Evolutionary conservation across 1,284 basidiomycete species (phyloP).

Genomic region (Apiotrichum porosum): DNA sequence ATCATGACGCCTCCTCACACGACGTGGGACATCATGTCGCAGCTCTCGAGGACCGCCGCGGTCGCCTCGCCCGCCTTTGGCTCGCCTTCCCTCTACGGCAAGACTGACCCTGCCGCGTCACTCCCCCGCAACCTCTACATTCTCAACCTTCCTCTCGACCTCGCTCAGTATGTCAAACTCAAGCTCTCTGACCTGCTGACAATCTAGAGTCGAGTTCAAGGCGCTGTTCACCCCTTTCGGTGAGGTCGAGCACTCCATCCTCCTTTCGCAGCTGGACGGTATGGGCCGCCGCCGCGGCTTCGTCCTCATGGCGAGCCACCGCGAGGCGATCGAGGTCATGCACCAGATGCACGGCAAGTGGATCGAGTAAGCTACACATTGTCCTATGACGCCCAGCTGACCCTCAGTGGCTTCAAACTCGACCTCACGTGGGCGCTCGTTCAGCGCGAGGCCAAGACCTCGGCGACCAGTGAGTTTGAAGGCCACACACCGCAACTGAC

Average conservation of each 20-base stretch:
- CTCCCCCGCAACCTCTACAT: slow-evolving; percentile 43
- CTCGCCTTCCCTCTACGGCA: not conserved
- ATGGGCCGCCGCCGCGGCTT: slow-evolving; percentile 42
- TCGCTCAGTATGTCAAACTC: slow-evolving; percentile 32
- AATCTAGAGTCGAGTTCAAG: slow-evolving; percentile 35
- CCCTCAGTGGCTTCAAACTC: slow-evolving; percentile 33
- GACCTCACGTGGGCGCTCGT: slow-evolving; percentile 46
- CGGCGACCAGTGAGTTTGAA: slow-evolving; percentile 18
- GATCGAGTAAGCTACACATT: slow-evolving; percentile 28
- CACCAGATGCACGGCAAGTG: slow-evolving; percentile 32
- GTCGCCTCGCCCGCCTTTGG: slow-evolving; percentile 7
- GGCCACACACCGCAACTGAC: slow-evolving; percentile 1
- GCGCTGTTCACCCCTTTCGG: slow-evolving; percentile 31
- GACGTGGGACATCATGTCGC: slow-evolving; percentile 10
- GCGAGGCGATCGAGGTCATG: slow-evolving; percentile 35
- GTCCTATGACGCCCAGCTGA: slow-evolving; percentile 7
- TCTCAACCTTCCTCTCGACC: slow-evolving; percentile 38
- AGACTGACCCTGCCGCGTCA: slow-evolving; percentile 11
- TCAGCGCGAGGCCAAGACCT: slow-evolving; percentile 36
- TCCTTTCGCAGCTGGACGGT: slow-evolving; percentile 42
- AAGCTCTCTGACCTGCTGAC: slow-evolving; percentile 1
- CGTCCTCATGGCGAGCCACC: slow-evolving; percentile 39
- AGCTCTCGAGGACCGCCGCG: not conserved
- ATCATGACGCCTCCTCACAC: slow-evolving; percentile 7
- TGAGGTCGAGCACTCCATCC: slow-evolving; percentile 39